Conservation (phyloP, 352 stramenopile species). For the Elongisporangium anandrum region DNA sequence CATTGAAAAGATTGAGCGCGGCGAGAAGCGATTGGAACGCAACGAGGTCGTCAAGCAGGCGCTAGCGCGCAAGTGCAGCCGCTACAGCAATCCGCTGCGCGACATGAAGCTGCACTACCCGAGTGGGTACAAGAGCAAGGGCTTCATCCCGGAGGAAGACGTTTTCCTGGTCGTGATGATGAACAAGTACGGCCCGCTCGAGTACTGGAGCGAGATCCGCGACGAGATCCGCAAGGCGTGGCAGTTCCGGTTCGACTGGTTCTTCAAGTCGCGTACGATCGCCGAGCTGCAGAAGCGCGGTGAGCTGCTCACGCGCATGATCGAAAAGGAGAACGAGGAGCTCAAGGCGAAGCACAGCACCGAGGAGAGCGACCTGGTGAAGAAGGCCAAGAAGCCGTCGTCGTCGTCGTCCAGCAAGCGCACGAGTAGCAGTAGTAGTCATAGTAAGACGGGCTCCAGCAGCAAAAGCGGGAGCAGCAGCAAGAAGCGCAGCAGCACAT, state of each 20-base stretch:
- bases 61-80: slow-evolving; percentile 94
- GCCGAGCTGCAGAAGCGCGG: slow-evolving; percentile 97
- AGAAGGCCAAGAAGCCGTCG: slow-evolving; percentile 71
- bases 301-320: slow-evolving; percentile 93
- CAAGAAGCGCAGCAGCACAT: slow-evolving; percentile 66
- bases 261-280: slow-evolving; percentile 98
- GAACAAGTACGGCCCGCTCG: slow-evolving; percentile 96
- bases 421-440: slow-evolving; percentile 44
- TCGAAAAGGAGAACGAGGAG: slow-evolving; percentile 93
- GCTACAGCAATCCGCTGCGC: slow-evolving; percentile 91
- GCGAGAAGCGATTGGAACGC: slow-evolving; percentile 94
- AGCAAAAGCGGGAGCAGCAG: slow-evolving; percentile 37
- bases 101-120: slow-evolving; percentile 88
- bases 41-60: slow-evolving; percentile 95
- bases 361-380: slow-evolving; percentile 73
- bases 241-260: slow-evolving; percentile 99
- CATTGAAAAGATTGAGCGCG: slow-evolving; percentile 96
- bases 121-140: slow-evolving; percentile 91
- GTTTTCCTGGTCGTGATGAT: slow-evolving; percentile 99
- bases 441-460: slow-evolving; percentile 48
- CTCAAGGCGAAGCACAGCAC: slow-evolving; percentile 66
- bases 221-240: slow-evolving; percentile 97
- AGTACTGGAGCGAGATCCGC: slow-evolving; percentile 95
- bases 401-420: slow-evolving; percentile 66
- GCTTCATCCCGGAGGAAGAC: slow-evolving; percentile 97